phyloP scores from a whole-genome alignment of 768 basidiomycete species.

The Macrocybe gigantea region DNA sequence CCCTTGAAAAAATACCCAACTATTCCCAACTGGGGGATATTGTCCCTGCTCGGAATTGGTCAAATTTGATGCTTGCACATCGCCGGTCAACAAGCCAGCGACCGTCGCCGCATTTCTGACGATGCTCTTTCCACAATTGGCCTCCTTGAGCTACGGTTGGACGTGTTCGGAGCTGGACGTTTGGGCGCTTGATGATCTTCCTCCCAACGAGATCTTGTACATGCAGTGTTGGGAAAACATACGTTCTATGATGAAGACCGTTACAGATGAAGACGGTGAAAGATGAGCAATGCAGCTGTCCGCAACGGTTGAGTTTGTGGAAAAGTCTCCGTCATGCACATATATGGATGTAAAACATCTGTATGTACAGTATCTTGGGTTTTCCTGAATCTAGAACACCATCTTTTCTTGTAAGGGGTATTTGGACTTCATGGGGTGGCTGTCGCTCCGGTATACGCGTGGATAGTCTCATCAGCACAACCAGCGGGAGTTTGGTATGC shows the following conservation, averaged over 20 bases:
- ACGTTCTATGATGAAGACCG: not conserved
- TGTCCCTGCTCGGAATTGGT: not conserved
- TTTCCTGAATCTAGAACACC: not conserved
- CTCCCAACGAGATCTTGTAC: not conserved
- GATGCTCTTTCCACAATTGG: not conserved
- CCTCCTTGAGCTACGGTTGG: not conserved
- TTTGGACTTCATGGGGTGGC: slow-evolving; percentile 22
- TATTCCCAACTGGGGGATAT: not conserved
- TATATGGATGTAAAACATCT: not conserved
- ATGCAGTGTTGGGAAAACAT: not conserved
- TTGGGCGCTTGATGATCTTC: not conserved
- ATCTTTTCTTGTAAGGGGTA: not conserved
- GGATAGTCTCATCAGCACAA: slow-evolving; percentile 54
- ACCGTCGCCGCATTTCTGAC: not conserved
- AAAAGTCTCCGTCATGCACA: too few species aligned
- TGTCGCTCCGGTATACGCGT: slow-evolving; percentile 54
- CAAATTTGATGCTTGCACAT: slow-evolving; percentile 2
- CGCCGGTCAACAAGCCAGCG: not conserved
- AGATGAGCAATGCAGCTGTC: not conserved
- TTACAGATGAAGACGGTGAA: not conserved
- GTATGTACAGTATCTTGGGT: not conserved
- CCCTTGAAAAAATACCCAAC: not conserved
- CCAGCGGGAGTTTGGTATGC: slow-evolving; percentile 52
- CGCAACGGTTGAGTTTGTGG: too few species aligned
- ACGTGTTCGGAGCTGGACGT: not conserved